phyloP scores from a whole-genome alignment of 2,329 filamentous ascomycete genomes.

The Ambrosiella beaveri region DNA sequence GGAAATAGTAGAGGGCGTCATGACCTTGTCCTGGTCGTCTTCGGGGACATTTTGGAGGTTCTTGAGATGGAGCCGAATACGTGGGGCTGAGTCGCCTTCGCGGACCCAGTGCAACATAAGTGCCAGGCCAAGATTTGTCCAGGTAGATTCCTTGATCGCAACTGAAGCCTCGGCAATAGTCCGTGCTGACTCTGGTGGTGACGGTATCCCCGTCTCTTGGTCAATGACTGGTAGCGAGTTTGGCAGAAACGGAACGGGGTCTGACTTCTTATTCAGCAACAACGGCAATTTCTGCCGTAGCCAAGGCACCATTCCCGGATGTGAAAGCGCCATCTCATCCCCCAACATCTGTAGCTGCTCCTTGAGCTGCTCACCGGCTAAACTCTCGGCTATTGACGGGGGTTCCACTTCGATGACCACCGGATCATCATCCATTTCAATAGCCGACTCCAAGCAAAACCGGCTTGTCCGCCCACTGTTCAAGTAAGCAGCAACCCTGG shows the following conservation, averaged over 20 bases:
- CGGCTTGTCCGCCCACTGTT: constrained; percentile 39
- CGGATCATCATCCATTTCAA: constrained; percentile 51
- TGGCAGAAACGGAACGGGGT: constrained; percentile 45
- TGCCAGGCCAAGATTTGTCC: constrained; percentile 21
- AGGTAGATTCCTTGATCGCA: constrained; percentile 17
- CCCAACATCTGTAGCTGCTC: constrained; percentile 33
- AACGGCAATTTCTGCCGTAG: constrained; percentile 32
- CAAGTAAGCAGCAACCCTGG: constrained; percentile 40
- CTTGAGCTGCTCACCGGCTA: constrained; percentile 46
- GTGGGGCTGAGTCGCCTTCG: constrained; percentile 6
- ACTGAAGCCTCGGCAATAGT: neutral
- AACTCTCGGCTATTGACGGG: constrained; percentile 43
- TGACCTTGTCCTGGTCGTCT: neutral
- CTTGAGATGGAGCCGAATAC: constrained; percentile 5
- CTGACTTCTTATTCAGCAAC: constrained; percentile 35
- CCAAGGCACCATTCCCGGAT: constrained; percentile 44
- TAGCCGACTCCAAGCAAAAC: constrained; percentile 47
- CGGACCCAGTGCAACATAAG: constrained; percentile 18
- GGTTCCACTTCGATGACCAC: constrained; percentile 44
- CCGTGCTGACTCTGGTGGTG: neutral
- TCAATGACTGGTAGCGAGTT: constrained; percentile 27
- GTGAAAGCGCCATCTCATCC: constrained; percentile 39
- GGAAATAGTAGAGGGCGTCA: too few relatives aligned
- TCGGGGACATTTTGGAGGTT: constrained; percentile 2
- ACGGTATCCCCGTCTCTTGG: neutral